These are phyloP conservation scores for Solanum pinnatisectum DNA, from an alignment of 257 asterid genomes.

Conservation along the genomic window DNA sequence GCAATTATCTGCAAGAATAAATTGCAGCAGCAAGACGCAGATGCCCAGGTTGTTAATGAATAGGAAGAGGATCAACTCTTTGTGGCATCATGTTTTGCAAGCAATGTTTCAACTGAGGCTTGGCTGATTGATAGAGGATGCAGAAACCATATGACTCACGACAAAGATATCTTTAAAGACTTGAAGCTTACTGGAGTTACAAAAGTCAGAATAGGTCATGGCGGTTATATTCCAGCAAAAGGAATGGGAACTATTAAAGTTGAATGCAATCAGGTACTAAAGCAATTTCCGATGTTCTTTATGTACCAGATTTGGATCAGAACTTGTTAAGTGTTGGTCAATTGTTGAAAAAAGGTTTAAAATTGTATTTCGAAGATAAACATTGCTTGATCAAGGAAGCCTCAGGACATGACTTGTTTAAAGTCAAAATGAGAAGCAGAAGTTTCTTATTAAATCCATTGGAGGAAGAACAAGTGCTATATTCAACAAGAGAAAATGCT, in stretches of 20 bases:
- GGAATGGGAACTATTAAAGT: too few relatives aligned
- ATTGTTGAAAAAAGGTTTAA: neutral
- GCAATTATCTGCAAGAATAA: neutral
- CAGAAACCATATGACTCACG: too few relatives aligned
- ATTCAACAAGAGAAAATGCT: neutral
- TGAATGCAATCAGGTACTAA: too few relatives aligned
- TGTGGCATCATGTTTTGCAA: neutral
- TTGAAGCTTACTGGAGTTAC: too few relatives aligned
- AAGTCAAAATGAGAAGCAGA: neutral
- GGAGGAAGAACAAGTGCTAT: neutral
- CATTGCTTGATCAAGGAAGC: neutral
- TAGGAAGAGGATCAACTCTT: neutral
- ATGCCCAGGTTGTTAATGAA: neutral
- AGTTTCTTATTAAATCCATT: neutral
- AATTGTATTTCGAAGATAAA: too few relatives aligned
- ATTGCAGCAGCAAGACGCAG: neutral
- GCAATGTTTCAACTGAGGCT: neutral
- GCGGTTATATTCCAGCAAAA: too few relatives aligned
- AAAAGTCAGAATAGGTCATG: too few relatives aligned
- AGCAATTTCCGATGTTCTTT: neutral
- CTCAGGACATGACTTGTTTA: neutral
- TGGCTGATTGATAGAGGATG: too few relatives aligned
- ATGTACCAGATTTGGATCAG: neutral
- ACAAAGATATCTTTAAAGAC: too few relatives aligned
- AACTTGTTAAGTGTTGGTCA: neutral